phyloP scores from a whole-genome alignment of 345 rosid genomes.

The Acer negundo region DNA sequence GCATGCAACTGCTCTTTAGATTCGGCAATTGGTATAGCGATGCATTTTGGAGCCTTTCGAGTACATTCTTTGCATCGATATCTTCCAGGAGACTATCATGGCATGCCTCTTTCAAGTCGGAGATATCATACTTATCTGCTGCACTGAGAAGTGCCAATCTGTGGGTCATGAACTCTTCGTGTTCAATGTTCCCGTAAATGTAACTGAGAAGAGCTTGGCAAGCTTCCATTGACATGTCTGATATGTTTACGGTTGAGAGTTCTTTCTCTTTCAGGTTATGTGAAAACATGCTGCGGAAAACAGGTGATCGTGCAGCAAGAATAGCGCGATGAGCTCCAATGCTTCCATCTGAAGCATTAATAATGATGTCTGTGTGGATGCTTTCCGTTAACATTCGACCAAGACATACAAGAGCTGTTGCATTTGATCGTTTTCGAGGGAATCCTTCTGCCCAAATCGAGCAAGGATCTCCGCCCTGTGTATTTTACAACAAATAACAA shows the following conservation, averaged over 20 bases:
- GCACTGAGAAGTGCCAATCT: constrained; percentile 75
- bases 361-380: constrained; percentile 78
- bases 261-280: constrained; percentile 94
- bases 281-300: constrained; percentile 81
- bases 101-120: constrained; percentile 83
- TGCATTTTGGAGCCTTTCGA: constrained; percentile 87
- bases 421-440: constrained; percentile 45
- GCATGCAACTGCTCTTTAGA: constrained; percentile 76
- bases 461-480: constrained; percentile 69
- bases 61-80: constrained; percentile 76
- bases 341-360: constrained; percentile 80
- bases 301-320: constrained; percentile 90
- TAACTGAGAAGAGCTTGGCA: constrained; percentile 79
- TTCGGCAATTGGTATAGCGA: constrained; percentile 62
- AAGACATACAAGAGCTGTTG: constrained; percentile 58
- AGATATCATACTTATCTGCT: constrained; percentile 82
- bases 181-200: constrained; percentile 76
- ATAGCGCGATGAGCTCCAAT: constrained; percentile 88
- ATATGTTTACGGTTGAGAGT: constrained; percentile 65
- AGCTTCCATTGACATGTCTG: constrained; percentile 80
- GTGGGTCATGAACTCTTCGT: constrained; percentile 68
- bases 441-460: constrained; percentile 84
- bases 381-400: constrained; percentile 84
- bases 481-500: neutral
- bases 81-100: constrained; percentile 84